phyloP scores from a whole-genome alignment of 208 protist species.

The Leishmania major region DNA sequence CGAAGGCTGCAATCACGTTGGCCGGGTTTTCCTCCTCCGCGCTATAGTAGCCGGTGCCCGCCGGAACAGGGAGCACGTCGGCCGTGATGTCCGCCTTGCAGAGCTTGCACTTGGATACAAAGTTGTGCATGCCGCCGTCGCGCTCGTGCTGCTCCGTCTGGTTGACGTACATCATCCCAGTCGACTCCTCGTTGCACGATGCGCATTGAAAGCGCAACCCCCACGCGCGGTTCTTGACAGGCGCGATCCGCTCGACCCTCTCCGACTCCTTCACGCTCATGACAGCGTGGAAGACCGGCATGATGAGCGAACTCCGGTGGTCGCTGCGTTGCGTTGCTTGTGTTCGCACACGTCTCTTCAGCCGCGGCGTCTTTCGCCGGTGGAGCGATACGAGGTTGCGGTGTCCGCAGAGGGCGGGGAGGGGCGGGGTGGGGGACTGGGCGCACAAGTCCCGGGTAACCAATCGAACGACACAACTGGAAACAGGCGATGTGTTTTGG shows the following conservation, averaged over 20 bases:
- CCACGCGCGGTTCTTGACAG: constrained; percentile 41
- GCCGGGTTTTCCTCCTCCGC: constrained; percentile 11
- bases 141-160: constrained; percentile 39
- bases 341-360: neutral
- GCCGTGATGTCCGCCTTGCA: constrained; percentile 54
- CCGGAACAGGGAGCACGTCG: constrained; percentile 32
- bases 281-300: constrained; percentile 64
- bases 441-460: neutral
- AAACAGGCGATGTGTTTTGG: neutral
- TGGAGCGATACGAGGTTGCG: neutral
- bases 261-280: constrained; percentile 60
- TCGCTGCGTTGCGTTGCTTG: neutral
- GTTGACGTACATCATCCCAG: constrained; percentile 61
- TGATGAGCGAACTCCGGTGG: constrained; percentile 13
- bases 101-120: constrained; percentile 54
- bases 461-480: neutral
- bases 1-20: constrained; percentile 42
- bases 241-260: constrained; percentile 43
- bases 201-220: constrained; percentile 60
- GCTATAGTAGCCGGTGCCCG: constrained; percentile 17
- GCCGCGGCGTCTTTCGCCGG: neutral
- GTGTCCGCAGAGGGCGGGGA: neutral
- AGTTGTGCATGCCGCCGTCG: constrained; percentile 65
- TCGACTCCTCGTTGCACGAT: constrained; percentile 52
- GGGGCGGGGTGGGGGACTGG: neutral